Evolutionary conservation across 371 early-diverging fungal species (phyloP).

Genomic region (Choanephora cucurbitarum): DNA sequence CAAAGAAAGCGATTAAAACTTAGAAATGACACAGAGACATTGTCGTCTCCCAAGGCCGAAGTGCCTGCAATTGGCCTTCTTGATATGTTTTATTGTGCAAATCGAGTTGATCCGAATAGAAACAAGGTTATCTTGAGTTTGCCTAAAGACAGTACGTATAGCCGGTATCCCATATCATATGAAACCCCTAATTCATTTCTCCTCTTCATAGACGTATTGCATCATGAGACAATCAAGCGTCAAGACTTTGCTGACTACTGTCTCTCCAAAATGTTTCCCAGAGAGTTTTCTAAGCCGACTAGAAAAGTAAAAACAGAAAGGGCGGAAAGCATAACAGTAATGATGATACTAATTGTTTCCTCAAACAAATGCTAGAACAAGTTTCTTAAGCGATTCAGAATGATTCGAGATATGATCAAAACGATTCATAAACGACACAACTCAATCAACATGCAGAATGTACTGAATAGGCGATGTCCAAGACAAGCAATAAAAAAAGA

Average conservation of each 20-base stretch:
- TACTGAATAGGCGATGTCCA: constrained; percentile 8
- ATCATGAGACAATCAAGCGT: neutral
- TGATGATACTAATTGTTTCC: neutral
- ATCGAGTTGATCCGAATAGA: neutral
- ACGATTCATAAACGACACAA: constrained; percentile 1
- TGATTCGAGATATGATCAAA: constrained; percentile 1
- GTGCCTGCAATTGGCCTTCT: neutral
- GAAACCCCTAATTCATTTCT: too few species aligned
- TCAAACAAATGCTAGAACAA: too few species aligned
- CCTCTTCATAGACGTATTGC: neutral
- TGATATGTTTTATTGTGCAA: neutral
- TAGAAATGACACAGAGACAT: neutral
- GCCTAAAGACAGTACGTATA: constrained; percentile 1
- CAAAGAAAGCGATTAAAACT: constrained; percentile 2
- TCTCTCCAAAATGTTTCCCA: constrained; percentile 11
- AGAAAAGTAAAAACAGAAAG: neutral
- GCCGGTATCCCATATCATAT: too few species aligned
- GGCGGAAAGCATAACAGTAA: too few species aligned
- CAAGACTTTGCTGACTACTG: neutral
- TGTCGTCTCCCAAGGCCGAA: neutral
- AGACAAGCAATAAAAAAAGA: constrained; percentile 4
- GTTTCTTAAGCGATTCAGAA: constrained; percentile 8
- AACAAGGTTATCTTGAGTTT: neutral
- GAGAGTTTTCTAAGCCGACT: constrained; percentile 10
- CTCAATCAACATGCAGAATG: neutral